These are phyloP conservation scores for Fusarium subglutinans DNA, from an alignment of 2,329 filamentous ascomycete species.

Conservation along the genomic window DNA sequence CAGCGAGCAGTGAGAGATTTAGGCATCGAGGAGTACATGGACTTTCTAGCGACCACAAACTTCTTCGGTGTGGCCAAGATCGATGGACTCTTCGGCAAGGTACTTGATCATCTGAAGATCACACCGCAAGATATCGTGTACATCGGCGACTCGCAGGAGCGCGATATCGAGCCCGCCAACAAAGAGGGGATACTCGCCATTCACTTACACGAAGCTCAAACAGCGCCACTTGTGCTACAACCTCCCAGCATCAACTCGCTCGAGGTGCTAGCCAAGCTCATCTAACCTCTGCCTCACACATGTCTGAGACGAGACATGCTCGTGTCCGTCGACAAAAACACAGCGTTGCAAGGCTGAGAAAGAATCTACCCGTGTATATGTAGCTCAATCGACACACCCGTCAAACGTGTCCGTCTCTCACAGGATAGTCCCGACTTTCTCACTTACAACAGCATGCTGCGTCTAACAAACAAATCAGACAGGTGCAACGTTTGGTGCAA, in stretches of 20 bases:
- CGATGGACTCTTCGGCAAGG: constrained; percentile 41
- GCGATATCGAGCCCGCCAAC: constrained; percentile 44
- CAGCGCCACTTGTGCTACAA: not conserved
- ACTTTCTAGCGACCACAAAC: constrained; percentile 47
- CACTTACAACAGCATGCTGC: not conserved
- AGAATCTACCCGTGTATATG: not conserved
- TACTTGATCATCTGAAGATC: constrained; percentile 42
- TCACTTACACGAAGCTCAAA: constrained; percentile 34
- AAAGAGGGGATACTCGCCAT: constrained; percentile 43
- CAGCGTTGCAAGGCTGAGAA: constrained; percentile 14
- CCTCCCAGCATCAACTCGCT: constrained; percentile 28
- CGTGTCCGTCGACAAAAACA: not conserved
- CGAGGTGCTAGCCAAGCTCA: constrained; percentile 5
- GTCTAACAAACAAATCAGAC: constrained; percentile 17
- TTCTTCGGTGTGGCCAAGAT: constrained; percentile 43
- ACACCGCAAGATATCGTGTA: constrained; percentile 41
- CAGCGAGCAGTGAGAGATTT: constrained; percentile 49
- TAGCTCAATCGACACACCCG: constrained; percentile 20
- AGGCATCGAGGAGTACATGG: constrained; percentile 38
- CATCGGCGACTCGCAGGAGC: constrained; percentile 43
- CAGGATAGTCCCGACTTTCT: not conserved
- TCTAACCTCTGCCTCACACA: not conserved
- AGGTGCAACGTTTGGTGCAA: constrained; percentile 12
- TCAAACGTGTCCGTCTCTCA: constrained; percentile 24
- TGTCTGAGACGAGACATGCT: not conserved